Conservation (phyloP, 2,329 filamentous ascomycete genomes). For the Penicillium psychrosexuale region DNA sequence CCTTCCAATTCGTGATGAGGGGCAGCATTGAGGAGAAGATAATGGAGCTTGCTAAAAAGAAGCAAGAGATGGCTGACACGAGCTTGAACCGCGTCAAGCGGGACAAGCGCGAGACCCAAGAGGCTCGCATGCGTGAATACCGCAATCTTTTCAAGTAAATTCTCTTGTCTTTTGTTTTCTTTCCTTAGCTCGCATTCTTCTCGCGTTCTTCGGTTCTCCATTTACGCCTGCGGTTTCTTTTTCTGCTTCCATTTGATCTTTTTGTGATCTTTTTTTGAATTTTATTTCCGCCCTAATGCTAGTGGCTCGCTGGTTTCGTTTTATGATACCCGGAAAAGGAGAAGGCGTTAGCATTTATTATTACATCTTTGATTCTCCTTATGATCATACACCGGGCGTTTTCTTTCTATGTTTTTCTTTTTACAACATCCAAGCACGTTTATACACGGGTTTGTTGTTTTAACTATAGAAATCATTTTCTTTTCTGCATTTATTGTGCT, state of each 20-base stretch:
- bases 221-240: not conserved
- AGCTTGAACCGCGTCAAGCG: slow-evolving; percentile 69
- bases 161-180: not conserved
- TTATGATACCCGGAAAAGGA: slow-evolving; percentile 12
- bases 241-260: not conserved
- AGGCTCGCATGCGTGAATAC: slow-evolving; percentile 62
- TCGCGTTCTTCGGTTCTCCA: not conserved
- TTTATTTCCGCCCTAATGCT: not conserved
- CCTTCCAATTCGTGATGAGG: slow-evolving; percentile 84
- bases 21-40: slow-evolving; percentile 94
- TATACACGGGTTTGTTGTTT: not conserved
- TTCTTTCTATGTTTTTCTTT: not conserved
- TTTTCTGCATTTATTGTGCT: not conserved
- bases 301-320: slow-evolving; percentile 7
- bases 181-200: not conserved
- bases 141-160: slow-evolving; percentile 54
- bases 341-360: slow-evolving; percentile 4
- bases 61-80: slow-evolving; percentile 83
- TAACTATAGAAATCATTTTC: not conserved
- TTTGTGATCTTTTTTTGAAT: not conserved
- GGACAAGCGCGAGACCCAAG: slow-evolving; percentile 60
- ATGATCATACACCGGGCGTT: not conserved
- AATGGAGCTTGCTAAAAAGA: slow-evolving; percentile 83
- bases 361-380: slow-evolving; percentile 7
- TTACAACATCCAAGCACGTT: not conserved